Base-by-base conservation (phyloP, 192 early-diverging fungal genomes). In the Gaertneriomyces semiglobifer region DNA sequence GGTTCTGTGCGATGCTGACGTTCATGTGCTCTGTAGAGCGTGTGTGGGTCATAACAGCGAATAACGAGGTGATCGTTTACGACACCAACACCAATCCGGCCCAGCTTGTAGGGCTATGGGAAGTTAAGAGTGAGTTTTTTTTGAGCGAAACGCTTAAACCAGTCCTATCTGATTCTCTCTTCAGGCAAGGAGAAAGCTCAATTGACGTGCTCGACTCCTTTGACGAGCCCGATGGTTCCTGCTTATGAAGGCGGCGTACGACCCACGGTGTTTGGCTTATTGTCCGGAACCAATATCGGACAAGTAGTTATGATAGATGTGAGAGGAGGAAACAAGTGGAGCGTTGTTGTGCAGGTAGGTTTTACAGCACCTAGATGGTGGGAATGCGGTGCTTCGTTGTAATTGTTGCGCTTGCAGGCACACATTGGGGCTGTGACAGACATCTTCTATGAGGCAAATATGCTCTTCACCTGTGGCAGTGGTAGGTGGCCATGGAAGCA, bases 261-360 rank as follows among this genome's bases (percentile, higher is more conserved):
- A 33, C 68, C 74, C 38, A 68, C 66, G 18, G 68, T 74, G n/a
- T 83, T 62, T 58, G 64, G 63, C 16, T 40, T 83, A 16, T 50
- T 85, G 39, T 70, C 74, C 16, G 81, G 79, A 7, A 81, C 79
- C 3, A 74, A 83, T 44, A 72, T 65, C 19, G 81, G 81, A 14
- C 81, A 83, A 61, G 64, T 83, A 58, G 66, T 79, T 6, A 47
- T 77, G 6, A 42, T 77, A 39, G 81, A 83, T 68, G 61, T 79
- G 40, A 54, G 74, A 59, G 42, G 60, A 33, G 50, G 51, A 9
- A 74, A 73, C 1, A 67, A 64, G 42, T 74, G 73, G 51, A 53
- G 64, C 33, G 64, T 68, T 61, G 38, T 59, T 60, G 57, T 71
- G 62, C 68, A 72, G 57, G 62, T 69, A 43, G 20, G 50, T 52